A percentile compares a stretch with the other conserved stretches of the same genome.
Evolutionary conservation across 139 green algal species (phyloP).

Genomic region (Astrephomene gubernaculifera): DNA sequence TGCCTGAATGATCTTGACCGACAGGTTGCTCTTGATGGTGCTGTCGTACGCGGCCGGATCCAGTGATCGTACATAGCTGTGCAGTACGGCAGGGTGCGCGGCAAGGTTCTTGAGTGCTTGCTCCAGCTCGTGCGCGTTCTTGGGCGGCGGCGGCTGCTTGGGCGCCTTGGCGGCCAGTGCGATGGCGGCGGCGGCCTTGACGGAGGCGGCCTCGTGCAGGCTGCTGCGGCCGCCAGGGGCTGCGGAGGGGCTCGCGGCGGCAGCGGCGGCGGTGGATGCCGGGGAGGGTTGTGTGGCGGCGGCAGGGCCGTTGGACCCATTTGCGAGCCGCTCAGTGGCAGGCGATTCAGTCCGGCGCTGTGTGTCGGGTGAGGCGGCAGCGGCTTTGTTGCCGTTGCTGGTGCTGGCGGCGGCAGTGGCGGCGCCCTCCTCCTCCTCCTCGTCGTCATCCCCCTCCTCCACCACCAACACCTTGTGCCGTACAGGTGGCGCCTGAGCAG

Average conservation of each 20-base stretch:
- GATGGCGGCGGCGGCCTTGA: constrained; percentile 21
- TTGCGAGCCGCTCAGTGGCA: too few relatives aligned
- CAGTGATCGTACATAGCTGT: constrained; percentile 4
- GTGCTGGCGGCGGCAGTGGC: neutral
- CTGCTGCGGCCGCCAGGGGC: neutral
- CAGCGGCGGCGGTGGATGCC: neutral
- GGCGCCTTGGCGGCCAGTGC: constrained; percentile 3
- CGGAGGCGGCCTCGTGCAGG: neutral
- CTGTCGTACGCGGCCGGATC: constrained; percentile 19
- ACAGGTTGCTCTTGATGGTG: constrained; percentile 31
- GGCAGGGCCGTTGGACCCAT: neutral
- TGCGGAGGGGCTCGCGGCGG: neutral
- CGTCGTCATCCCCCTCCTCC: constrained; percentile 18
- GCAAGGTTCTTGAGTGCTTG: constrained; percentile 32
- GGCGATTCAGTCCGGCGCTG: neutral
- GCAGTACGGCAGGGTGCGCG: constrained; percentile 12
- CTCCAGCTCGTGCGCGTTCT: constrained; percentile 43
- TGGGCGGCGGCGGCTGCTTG: constrained; percentile 21
- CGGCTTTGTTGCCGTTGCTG: neutral
- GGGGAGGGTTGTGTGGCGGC: neutral
- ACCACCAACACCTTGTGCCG: constrained; percentile 29
- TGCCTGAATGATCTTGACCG: neutral
- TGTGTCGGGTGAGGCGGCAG: neutral
- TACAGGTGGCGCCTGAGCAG: constrained; percentile 1
- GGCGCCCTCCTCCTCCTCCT: constrained; percentile 24